Evolutionary conservation across 2,329 filamentous ascomycete genomes (phyloP).

Genomic region (Xenoacremonium recifei): DNA sequence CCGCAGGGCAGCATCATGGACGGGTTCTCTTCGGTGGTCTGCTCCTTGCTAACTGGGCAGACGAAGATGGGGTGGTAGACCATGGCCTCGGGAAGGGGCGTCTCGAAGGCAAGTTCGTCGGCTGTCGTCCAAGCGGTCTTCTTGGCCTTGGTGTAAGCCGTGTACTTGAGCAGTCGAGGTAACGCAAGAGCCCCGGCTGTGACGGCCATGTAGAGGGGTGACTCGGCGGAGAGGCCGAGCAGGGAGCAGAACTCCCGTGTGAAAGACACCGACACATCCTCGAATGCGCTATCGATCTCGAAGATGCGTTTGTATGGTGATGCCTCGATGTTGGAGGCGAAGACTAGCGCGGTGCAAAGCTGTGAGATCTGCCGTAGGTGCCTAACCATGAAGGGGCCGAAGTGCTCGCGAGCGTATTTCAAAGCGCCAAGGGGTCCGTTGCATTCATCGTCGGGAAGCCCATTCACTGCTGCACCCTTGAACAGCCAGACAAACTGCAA

Average conservation of each 20-base stretch:
- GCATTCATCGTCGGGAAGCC: conserved; percentile 50
- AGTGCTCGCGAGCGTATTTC: conserved; percentile 72
- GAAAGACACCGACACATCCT: conserved; percentile 82
- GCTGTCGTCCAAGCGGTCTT: conserved; percentile 93
- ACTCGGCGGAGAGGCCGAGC: conserved; percentile 85
- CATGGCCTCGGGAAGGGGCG: conserved; percentile 57
- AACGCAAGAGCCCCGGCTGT: conserved; percentile 92
- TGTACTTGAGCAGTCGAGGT: conserved; percentile 84
- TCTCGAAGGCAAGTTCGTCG: conserved; percentile 82
- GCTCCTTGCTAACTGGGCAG: conserved; percentile 94
- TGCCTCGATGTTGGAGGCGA: conserved; percentile 66
- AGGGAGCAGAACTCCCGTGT: conserved; percentile 93
- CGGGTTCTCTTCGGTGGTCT: conserved; percentile 88
- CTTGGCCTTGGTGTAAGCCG: conserved; percentile 82
- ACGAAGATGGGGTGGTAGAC: conserved; percentile 96
- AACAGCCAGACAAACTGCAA: conserved; percentile 90
- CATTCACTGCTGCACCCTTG: conserved; percentile 56
- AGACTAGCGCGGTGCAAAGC: conserved; percentile 79
- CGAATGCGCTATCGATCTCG: conserved; percentile 72
- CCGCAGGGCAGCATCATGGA: conserved; percentile 97
- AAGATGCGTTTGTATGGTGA: conserved; percentile 84
- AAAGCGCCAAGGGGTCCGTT: conserved; percentile 66
- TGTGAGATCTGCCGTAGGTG: conserved; percentile 79
- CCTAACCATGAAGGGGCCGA: conserved; percentile 69
- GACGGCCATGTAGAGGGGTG: conserved; percentile 86